Base-by-base conservation (phyloP, 2,329 filamentous ascomycete genomes). In the Talaromyces sp. region DNA sequence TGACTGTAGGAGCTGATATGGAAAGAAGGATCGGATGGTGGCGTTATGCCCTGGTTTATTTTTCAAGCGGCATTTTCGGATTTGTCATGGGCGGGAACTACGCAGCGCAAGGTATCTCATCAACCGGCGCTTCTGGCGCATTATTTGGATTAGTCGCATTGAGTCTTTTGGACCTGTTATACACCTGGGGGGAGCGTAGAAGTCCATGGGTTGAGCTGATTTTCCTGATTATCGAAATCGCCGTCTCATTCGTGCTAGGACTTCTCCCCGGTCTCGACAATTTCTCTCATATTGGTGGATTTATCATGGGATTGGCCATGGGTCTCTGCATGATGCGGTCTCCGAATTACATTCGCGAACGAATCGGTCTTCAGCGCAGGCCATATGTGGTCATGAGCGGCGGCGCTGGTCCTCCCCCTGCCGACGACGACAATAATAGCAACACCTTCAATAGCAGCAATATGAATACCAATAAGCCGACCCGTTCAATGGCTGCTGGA, bases 31-130 rank as follows among this genome's bases (percentile, higher is more conserved):
- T 99, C 66, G 94, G 94, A 2, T 86, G 89, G 37, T 81, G 97
- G 64, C 88, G 94, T 39, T 97, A 95, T 75, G 84, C 89, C 46
- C 74, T 99, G 51, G 91, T 97, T 52, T 99, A 99, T 72, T 83
- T 97, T 68, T 87, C 86, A 62, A 85, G 90, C 31, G 94, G 94
- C 25, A 97, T 97, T 64, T 97, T 97, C 68, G 94, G 94, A 9
- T 96, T 96, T 69, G 89, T 97, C 2, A 83, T 99, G 65, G 93
- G 94, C 62, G 94, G 91, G 11, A 99, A 97, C 73, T 97, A 91
- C 69, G 91, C 93, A 1, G 87, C 88, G 1, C 84, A 87, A 4
- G 88, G 86, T 19, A 86, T 94, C 59, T 84, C 91, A 2, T 96
- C 91, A 0, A 91, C 89, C 0, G 94, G 94, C 53, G 92, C 91